Conservation (phyloP, 1,284 basidiomycete species). For the Mycena citricolor region DNA sequence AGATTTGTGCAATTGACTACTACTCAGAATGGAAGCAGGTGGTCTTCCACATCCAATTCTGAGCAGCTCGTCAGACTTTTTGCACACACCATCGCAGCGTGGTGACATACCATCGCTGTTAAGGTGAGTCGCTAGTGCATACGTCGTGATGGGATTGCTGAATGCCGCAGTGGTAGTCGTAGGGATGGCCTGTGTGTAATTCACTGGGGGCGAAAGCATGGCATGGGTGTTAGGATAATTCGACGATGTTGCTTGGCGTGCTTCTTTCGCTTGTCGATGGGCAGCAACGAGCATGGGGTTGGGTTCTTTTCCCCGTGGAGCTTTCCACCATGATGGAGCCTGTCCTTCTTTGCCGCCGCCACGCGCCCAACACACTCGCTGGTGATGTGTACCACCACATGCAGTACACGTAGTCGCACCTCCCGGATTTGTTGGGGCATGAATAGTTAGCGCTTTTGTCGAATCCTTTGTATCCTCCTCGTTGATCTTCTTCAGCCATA, state of each 20-base stretch:
- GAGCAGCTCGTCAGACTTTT: neutral
- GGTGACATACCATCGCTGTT: conserved; percentile 1
- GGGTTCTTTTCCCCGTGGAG: conserved; percentile 4
- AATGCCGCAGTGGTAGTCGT: neutral
- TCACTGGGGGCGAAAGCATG: too few species aligned
- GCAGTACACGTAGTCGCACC: neutral
- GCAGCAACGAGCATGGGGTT: neutral
- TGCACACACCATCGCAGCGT: neutral
- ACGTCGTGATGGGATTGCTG: neutral
- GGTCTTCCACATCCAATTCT: conserved; percentile 7
- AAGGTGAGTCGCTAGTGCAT: neutral
- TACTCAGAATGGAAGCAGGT: conserved; percentile 15
- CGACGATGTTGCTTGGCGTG: too few species aligned
- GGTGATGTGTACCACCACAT: too few species aligned
- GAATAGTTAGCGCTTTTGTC: too few species aligned
- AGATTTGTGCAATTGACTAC: too few species aligned
- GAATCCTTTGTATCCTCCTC: too few species aligned
- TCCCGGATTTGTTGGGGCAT: neutral
- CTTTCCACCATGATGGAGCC: neutral
- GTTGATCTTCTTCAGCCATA: too few species aligned
- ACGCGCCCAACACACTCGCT: neutral
- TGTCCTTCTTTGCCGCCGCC: conserved; percentile 12
- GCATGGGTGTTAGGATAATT: too few species aligned
- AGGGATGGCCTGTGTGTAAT: too few species aligned
- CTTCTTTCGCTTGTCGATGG: too few species aligned